Evolutionary conservation across 2,329 filamentous ascomycete species (phyloP).

Genomic region (Xylariaceae sp.): DNA sequence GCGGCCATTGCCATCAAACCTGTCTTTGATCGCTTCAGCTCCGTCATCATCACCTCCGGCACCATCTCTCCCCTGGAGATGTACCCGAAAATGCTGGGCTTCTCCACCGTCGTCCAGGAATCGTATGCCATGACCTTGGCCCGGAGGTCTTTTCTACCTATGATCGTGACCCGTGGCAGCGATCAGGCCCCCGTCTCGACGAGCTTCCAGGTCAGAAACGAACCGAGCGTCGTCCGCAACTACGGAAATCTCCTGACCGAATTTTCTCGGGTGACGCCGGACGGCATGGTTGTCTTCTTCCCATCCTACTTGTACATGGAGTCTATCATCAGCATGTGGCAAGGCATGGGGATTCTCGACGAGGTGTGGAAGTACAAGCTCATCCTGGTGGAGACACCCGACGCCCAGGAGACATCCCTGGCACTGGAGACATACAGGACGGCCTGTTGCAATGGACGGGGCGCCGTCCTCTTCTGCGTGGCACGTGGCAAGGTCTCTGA

Average conservation of each 20-base stretch:
- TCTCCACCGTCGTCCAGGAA: constrained; percentile 86
- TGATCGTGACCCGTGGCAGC: constrained; percentile 93
- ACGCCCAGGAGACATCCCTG: constrained; percentile 92
- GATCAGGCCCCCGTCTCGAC: constrained; percentile 92
- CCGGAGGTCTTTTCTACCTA: constrained; percentile 87
- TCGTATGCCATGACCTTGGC: constrained; percentile 97
- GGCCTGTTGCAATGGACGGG: constrained; percentile 93
- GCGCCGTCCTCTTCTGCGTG: constrained; percentile 88
- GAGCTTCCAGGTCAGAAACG: constrained; percentile 90
- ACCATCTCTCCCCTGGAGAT: constrained; percentile 96
- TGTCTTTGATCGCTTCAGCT: constrained; percentile 94
- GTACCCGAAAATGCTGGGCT: constrained; percentile 98
- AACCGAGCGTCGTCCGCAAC: constrained; percentile 93
- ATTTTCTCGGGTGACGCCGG: constrained; percentile 91
- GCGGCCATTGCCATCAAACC: constrained; percentile 97
- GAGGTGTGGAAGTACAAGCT: constrained; percentile 99
- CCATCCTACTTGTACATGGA: constrained; percentile 99
- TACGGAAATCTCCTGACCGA: constrained; percentile 91
- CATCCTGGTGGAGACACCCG: constrained; percentile 94
- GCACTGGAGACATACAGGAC: constrained; percentile 95
- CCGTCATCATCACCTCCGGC: constrained; percentile 96
- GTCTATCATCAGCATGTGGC: constrained; percentile 98
- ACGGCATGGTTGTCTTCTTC: constrained; percentile 98
- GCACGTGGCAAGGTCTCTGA: constrained; percentile 95
- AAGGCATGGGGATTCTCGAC: constrained; percentile 95